phyloP scores from a whole-genome alignment of 1,284 basidiomycete genomes.

The Trametes polyzona region DNA sequence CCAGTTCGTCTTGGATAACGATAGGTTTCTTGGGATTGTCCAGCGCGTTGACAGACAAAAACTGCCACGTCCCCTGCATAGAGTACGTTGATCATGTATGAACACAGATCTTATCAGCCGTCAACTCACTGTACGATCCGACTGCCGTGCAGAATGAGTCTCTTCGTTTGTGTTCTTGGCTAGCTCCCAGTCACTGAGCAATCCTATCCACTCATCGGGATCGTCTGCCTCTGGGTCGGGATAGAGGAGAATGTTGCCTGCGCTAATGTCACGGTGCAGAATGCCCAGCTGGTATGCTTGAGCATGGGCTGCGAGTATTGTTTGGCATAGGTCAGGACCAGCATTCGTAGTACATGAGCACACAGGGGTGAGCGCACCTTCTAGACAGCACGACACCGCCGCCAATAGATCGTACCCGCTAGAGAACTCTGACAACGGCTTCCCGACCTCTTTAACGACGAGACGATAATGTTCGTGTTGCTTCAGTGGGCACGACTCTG shows the following conservation, averaged over 20 bases:
- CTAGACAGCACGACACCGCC: neutral
- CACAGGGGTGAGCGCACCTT: too few species aligned
- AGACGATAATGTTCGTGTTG: slow-evolving; percentile 15
- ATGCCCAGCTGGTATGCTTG: too few species aligned
- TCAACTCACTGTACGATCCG: neutral
- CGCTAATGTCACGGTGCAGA: too few species aligned
- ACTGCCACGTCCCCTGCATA: slow-evolving; percentile 13
- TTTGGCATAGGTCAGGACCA: too few species aligned
- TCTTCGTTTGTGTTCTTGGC: slow-evolving; percentile 3
- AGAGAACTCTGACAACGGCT: slow-evolving; percentile 12
- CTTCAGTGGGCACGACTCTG: neutral
- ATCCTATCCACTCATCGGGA: too few species aligned
- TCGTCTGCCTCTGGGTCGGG: too few species aligned
- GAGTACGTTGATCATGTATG: neutral
- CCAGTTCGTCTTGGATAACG: neutral
- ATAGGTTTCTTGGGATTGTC: neutral
- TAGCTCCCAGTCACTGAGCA: slow-evolving; percentile 17
- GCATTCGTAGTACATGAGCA: too few species aligned
- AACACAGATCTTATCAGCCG: too few species aligned
- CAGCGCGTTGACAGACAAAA: neutral
- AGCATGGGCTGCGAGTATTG: too few species aligned
- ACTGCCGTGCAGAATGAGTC: neutral
- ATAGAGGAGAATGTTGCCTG: too few species aligned
- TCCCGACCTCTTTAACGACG: slow-evolving; percentile 25
- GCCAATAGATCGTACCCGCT: neutral